A percentile compares a stretch with the other conserved stretches of the same genome.
phyloP scores from a whole-genome alignment of 768 basidiomycete genomes.

The Terana coerulea region DNA sequence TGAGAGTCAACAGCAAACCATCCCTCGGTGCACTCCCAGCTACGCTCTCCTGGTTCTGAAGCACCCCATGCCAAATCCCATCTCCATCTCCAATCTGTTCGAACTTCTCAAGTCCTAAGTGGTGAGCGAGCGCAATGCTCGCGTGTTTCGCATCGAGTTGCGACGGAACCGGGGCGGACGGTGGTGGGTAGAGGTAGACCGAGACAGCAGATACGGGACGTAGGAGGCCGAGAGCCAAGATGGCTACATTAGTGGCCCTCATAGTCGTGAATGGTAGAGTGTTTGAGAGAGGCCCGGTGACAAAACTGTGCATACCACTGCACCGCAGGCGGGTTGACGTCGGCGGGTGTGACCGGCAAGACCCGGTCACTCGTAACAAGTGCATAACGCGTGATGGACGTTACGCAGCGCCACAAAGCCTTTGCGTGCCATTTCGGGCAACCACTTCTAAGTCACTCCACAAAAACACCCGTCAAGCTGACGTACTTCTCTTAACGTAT shows the following conservation, averaged over 20 bases:
- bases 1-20: slow-evolving; percentile 52
- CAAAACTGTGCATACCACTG: neutral
- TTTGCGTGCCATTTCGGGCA: neutral
- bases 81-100: slow-evolving; percentile 44
- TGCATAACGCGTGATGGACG: neutral
- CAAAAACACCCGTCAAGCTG: too few species aligned
- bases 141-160: slow-evolving; percentile 49
- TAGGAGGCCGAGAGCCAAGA: slow-evolving; percentile 29
- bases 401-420: neutral
- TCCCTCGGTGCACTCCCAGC: slow-evolving; percentile 53
- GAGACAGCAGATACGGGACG: slow-evolving; percentile 42
- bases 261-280: neutral
- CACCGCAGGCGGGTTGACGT: slow-evolving; percentile 1
- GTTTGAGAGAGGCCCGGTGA: neutral
- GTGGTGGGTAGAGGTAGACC: slow-evolving; percentile 56
- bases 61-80: slow-evolving; percentile 18
- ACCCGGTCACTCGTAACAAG: neutral
- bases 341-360: slow-evolving; percentile 1
- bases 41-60: slow-evolving; percentile 34
- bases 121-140: slow-evolving; percentile 57
- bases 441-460: too few species aligned
- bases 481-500: too few species aligned
- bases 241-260: slow-evolving; percentile 4
- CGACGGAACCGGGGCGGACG: slow-evolving; percentile 28
- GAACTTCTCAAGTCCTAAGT: slow-evolving; percentile 68